Percentiles rank a stretch among this genome's conserved stretches.
These are phyloP conservation scores for Pseudovirgaria hyperparasitica DNA, from an alignment of 2,329 filamentous ascomycete genomes.

Conservation along the genomic window DNA sequence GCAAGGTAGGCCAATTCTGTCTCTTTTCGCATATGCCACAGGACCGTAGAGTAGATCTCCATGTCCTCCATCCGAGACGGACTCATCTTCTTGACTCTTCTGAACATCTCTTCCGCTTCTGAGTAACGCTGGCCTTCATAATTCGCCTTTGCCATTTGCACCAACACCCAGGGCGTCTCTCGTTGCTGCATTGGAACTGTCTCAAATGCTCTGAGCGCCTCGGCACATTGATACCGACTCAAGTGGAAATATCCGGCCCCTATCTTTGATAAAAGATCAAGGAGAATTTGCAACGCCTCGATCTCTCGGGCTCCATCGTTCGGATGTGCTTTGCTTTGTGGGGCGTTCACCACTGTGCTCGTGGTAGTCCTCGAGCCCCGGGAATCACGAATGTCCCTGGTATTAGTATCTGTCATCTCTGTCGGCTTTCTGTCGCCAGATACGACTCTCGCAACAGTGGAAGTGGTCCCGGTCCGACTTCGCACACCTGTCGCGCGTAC, in stretches of 20 bases:
- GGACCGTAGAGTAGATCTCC: constrained; percentile 95
- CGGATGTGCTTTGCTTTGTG: constrained; percentile 25
- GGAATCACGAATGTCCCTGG: constrained; percentile 45
- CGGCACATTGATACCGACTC: constrained; percentile 64
- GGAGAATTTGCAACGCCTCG: constrained; percentile 61
- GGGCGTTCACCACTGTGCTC: constrained; percentile 10
- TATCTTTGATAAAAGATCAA: constrained; percentile 72
- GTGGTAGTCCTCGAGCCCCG: constrained; percentile 23
- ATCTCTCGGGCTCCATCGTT: constrained; percentile 52
- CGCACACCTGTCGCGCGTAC: constrained; percentile 62
- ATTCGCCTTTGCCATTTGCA: constrained; percentile 78
- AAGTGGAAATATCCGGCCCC: constrained; percentile 69
- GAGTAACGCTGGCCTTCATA: constrained; percentile 81
- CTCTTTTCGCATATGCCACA: constrained; percentile 95
- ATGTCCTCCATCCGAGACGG: constrained; percentile 84
- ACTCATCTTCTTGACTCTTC: constrained; percentile 62
- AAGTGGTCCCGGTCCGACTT: constrained; percentile 48
- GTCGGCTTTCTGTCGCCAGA: constrained; percentile 75
- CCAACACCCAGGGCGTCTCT: constrained; percentile 86
- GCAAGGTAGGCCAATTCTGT: constrained; percentile 84
- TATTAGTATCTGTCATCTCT: constrained; percentile 55
- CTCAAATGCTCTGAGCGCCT: constrained; percentile 63
- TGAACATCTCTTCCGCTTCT: constrained; percentile 79
- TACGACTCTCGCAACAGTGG: constrained; percentile 72
- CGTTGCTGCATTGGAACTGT: constrained; percentile 61